Base-by-base conservation (phyloP, 192 early-diverging fungal species). In the Coemansia javaensis region DNA sequence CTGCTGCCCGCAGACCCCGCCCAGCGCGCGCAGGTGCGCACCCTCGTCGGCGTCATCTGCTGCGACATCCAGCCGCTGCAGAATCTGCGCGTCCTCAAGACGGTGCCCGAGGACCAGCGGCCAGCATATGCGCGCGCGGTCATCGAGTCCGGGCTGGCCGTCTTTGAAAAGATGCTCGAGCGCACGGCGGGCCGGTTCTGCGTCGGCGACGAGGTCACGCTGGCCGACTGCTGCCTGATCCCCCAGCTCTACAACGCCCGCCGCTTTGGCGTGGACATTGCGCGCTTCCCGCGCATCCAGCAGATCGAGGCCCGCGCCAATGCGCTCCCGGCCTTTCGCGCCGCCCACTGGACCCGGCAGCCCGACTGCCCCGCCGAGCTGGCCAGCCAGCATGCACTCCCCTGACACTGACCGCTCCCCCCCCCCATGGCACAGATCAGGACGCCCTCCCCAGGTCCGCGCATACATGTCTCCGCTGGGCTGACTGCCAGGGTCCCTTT, bases 61-160 rank as follows among this genome's bases (percentile, higher is more conserved):
- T 75, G 84, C 59, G 94, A 93, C 47, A 94, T 85, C 38, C 91
- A 93, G 53, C 94, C 94, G 14, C 47, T 91, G 33, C 85, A 90
- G 53, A 97, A 97, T 66, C 56, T 91, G 50, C 50, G 79, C 30
- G 82, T 97, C 1, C 53, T 89, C 45, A 69, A 76, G 10, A 67
- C 85, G 40, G 62, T 85, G 14, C 81, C 79, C 1, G 79, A 77
- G 31, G 33, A 50, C 22, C 73, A 82, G 44, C 33, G 71, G 20
- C 41, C 42, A 1, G 34, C 14, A 13, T 45, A 59, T 52, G 75
- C 48, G 55, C 69, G 59, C 59, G 61, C 49, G 40, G 28, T 59
- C 77, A 90, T 61, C 82, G 81, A 50, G 0, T 46, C 56, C 11
- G 87, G 87, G 1, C 86, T 93, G 52, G 63, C 68, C 7, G 80